phyloP scores from a whole-genome alignment of 1,284 basidiomycete genomes.

The Ceratobasidium papillatum region DNA sequence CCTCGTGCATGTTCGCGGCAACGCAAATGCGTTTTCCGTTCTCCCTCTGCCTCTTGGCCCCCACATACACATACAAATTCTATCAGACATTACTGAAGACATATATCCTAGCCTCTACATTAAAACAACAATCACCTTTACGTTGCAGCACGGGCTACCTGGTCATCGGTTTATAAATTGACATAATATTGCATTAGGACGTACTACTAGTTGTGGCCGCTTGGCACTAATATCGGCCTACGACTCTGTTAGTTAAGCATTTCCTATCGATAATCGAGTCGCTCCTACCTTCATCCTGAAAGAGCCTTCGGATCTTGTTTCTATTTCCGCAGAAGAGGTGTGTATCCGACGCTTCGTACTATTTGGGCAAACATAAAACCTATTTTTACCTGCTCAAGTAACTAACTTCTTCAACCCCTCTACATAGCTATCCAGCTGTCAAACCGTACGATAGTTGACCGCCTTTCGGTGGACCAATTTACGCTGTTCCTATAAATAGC shows the following conservation, averaged over 20 bases:
- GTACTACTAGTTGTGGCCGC: too few species aligned
- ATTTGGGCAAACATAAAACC: background rate
- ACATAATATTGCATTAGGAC: too few species aligned
- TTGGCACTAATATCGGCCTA: too few species aligned
- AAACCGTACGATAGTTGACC: background rate
- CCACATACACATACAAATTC: background rate
- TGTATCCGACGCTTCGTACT: constrained; percentile 26
- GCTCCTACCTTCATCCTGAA: background rate
- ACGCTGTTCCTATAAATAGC: background rate
- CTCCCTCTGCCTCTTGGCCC: background rate
- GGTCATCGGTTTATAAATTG: too few species aligned
- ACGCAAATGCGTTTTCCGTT: background rate
- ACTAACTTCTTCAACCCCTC: background rate
- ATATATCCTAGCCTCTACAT: background rate
- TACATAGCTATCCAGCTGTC: background rate
- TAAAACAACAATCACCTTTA: background rate
- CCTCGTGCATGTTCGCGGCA: background rate
- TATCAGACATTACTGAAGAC: background rate
- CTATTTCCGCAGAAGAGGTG: background rate
- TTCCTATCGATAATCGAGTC: background rate
- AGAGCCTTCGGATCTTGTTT: background rate
- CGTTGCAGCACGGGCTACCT: too few species aligned
- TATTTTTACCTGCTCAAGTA: background rate
- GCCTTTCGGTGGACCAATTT: background rate
- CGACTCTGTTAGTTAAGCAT: too few species aligned